Evolutionary conservation across 2,329 filamentous ascomycete species (phyloP).

Genomic region (Exophiala bonariae): DNA sequence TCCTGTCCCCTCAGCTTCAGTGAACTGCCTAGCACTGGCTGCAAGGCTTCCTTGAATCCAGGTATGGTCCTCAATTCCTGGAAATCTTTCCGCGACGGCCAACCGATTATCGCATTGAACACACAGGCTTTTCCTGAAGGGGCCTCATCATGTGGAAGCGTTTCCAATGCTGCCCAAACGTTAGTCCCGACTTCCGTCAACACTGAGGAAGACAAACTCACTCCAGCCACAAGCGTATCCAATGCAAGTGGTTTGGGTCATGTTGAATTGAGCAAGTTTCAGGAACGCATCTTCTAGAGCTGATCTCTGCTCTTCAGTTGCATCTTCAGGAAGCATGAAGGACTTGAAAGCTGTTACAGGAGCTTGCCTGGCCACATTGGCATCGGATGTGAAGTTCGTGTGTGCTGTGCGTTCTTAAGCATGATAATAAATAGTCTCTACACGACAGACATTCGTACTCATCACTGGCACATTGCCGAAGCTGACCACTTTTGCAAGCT

Average conservation of each 20-base stretch:
- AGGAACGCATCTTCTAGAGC: constrained; percentile 6
- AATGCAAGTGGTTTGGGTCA: neutral
- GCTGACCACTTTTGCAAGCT: constrained; percentile 1
- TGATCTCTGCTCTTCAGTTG: neutral
- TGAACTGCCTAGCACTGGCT: no score
- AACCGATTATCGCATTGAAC: no score
- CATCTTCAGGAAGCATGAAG: constrained; percentile 1
- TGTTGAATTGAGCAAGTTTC: neutral
- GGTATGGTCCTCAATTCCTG: no score
- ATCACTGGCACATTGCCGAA: constrained; percentile 4
- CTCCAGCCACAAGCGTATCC: constrained; percentile 8
- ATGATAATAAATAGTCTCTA: no score
- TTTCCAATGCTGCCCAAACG: no score
- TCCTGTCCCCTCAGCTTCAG: no score
- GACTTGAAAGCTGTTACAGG: constrained; percentile 5
- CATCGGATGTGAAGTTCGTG: constrained; percentile 6
- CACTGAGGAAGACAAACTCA: neutral
- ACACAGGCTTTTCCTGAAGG: no score
- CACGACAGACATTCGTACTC: no score
- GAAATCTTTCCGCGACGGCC: no score
- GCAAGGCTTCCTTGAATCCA: no score
- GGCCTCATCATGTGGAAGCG: no score
- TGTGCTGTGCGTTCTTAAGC: constrained; percentile 4
- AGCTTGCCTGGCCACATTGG: neutral
- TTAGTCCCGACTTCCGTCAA: no score